A percentile compares a stretch with the other conserved stretches of the same genome.
phyloP scores from a whole-genome alignment of 1,284 basidiomycete species.

The Lentinus polychrous region DNA sequence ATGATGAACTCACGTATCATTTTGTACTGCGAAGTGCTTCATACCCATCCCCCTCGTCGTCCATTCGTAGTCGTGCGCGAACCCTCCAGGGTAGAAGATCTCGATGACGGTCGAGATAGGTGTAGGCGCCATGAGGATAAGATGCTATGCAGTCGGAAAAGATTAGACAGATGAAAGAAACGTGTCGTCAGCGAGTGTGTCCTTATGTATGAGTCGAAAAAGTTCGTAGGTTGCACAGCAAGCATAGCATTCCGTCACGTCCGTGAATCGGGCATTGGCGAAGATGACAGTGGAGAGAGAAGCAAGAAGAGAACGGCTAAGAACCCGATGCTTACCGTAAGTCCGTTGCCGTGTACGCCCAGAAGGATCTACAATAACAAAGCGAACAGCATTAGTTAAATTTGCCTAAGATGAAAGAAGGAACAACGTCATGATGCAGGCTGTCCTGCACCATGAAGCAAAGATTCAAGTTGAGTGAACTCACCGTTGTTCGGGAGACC shows the following conservation, averaged over 20 bases:
- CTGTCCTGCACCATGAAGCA: not conserved
- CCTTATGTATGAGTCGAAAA: too few species aligned
- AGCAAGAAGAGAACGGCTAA: not conserved
- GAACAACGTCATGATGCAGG: not conserved
- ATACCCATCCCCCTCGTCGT: constrained; percentile 66
- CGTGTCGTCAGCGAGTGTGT: too few species aligned
- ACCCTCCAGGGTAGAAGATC: constrained; percentile 73
- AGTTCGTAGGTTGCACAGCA: too few species aligned
- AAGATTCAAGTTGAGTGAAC: constrained; percentile 16
- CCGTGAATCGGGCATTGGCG: constrained; percentile 1
- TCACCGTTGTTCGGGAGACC: constrained; percentile 58
- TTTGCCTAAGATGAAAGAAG: not conserved
- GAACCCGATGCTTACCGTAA: constrained; percentile 41
- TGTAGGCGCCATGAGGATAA: constrained; percentile 71
- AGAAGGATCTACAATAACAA: constrained; percentile 50
- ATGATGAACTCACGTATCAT: constrained; percentile 48
- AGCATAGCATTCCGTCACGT: not conserved
- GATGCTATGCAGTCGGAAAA: constrained; percentile 29
- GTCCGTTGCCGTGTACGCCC: constrained; percentile 77
- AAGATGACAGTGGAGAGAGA: not conserved
- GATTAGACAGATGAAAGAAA: too few species aligned
- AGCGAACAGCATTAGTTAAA: constrained; percentile 7
- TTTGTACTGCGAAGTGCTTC: constrained; percentile 74
- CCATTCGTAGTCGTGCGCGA: constrained; percentile 79
- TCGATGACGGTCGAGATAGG: constrained; percentile 69